Conservation (phyloP, 2,329 filamentous ascomycete species). For the Thyridium curvatum region DNA sequence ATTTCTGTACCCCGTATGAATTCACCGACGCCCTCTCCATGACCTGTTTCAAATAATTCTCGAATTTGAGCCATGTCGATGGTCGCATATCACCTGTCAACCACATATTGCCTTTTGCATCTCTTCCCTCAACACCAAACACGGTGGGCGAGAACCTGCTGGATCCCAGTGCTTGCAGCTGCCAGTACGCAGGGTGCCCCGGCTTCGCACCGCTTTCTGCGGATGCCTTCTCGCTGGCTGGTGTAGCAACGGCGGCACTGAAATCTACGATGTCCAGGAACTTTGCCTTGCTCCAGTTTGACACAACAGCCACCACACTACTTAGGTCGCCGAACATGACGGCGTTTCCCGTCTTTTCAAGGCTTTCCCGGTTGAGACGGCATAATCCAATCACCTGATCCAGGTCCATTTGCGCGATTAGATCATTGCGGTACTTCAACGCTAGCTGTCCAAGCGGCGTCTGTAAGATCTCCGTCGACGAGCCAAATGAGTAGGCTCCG, state of each 20-base stretch:
- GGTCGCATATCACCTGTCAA: too few relatives aligned
- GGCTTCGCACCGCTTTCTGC: too few relatives aligned
- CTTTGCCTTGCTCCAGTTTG: slow-evolving; percentile 9
- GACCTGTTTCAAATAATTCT: too few relatives aligned
- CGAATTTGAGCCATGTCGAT: too few relatives aligned
- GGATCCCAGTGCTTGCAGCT: too few relatives aligned
- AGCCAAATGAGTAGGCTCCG: slow-evolving; percentile 3
- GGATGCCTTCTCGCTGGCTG: background rate
- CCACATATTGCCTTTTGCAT: too few relatives aligned
- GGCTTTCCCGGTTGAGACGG: slow-evolving; percentile 1
- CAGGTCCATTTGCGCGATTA: slow-evolving; percentile 10
- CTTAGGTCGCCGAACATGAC: background rate
- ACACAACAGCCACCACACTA: background rate
- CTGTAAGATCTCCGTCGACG: slow-evolving; percentile 2
- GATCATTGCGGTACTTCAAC: slow-evolving; percentile 5
- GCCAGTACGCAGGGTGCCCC: too few relatives aligned
- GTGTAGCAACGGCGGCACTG: slow-evolving; percentile 5
- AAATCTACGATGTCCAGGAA: slow-evolving; percentile 12
- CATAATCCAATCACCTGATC: slow-evolving; percentile 7
- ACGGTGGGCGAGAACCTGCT: too few relatives aligned
- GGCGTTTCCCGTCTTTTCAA: background rate
- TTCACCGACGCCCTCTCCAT: too few relatives aligned
- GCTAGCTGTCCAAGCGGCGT: slow-evolving; percentile 11
- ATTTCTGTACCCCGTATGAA: too few relatives aligned
- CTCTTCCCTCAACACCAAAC: too few relatives aligned